Evolutionary conservation across 1,139 yeast genomes (phyloP), one percentile per base, ranked within the genome.

Genomic region (Magnusiomyces starmeri): DNA sequence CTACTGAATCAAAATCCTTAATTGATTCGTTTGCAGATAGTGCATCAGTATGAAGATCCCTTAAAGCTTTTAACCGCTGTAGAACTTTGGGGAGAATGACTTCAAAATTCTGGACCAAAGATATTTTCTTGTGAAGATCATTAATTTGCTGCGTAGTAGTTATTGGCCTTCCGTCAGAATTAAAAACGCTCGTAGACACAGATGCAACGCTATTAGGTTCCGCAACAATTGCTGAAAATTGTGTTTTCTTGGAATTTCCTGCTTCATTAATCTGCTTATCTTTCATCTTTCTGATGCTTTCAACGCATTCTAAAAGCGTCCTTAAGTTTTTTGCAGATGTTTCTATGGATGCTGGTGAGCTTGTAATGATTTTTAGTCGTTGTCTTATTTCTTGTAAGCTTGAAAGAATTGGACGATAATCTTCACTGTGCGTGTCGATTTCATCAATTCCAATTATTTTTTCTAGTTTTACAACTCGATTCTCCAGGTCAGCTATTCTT

Each of bases 11-110:
- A 48, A 54, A 48, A 4, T 49, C 54, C 21, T 43, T 37, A n/a
- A 54, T n/a, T 1, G 40, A 25, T 6, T 18, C 35, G 21, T 44
- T 41, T 4, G 56, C 29, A 16, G 43, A 29, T 18, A 25, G 40
- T 4, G 56, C 56, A 35, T 54, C 54, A 6, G 53, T 35, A 49
- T 54, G 56, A 3, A 54, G 24, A 8, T 43, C 40, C 14, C 50
- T 44, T 24, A 54, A 26, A 16, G 37, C 7, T 37, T 49, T 49
- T 25, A 54, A 24, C 16, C 56, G 51, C 9, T 26, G 39, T 3
- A 54, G 40, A 4, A 54, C 49, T 25, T 46, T 49, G 7, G 56
- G 56, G 16, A 54, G n/a, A n/a, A 46, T 16, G 18, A 37, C 21
- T 44, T 51, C 49, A 26, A 49, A 43, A 22, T 47, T 46, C 12